These are phyloP conservation scores for Effrenium voratum DNA, from an alignment of 73 alveolate species.

Conservation along the genomic window DNA sequence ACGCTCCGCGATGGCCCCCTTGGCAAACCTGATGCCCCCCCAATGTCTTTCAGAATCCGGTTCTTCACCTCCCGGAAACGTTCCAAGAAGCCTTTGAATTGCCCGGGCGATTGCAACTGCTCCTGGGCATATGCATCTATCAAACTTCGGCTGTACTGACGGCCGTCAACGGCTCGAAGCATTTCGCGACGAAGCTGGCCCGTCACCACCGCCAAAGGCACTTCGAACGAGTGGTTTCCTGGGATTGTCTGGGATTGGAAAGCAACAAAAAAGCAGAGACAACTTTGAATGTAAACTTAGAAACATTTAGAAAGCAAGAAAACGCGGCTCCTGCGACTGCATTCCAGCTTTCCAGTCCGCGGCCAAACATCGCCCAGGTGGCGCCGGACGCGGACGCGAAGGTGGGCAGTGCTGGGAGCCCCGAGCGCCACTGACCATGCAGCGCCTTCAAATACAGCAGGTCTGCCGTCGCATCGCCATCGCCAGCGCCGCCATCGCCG, in stretches of 20 bases:
- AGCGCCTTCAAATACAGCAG: constrained; percentile 49
- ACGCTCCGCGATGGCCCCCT: not conserved
- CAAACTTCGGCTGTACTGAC: constrained; percentile 26
- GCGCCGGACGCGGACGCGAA: not conserved
- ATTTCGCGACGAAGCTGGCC: constrained; percentile 69
- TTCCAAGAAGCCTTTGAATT: constrained; percentile 34
- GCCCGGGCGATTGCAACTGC: constrained; percentile 14
- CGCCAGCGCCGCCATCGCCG: not conserved
- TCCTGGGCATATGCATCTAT: constrained; percentile 48
- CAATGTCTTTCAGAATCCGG: constrained; percentile 58
- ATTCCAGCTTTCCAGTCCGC: constrained; percentile 71
- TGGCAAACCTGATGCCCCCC: constrained; percentile 81
- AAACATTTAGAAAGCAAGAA: not conserved
- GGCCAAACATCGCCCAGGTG: constrained; percentile 78
- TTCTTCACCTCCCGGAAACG: constrained; percentile 66
- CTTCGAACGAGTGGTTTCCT: constrained; percentile 58
- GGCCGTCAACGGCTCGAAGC: constrained; percentile 43
- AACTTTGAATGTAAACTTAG: not conserved
- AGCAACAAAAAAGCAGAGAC: not conserved
- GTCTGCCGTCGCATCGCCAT: constrained; percentile 22
- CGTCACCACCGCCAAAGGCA: constrained; percentile 57
- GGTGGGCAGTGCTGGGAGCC: constrained; percentile 57
- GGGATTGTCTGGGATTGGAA: not conserved
- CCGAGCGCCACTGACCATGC: not conserved
- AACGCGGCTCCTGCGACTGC: constrained; percentile 45